phyloP scores from a whole-genome alignment of 2,329 filamentous ascomycete genomes.

The Exophiala viscosa region DNA sequence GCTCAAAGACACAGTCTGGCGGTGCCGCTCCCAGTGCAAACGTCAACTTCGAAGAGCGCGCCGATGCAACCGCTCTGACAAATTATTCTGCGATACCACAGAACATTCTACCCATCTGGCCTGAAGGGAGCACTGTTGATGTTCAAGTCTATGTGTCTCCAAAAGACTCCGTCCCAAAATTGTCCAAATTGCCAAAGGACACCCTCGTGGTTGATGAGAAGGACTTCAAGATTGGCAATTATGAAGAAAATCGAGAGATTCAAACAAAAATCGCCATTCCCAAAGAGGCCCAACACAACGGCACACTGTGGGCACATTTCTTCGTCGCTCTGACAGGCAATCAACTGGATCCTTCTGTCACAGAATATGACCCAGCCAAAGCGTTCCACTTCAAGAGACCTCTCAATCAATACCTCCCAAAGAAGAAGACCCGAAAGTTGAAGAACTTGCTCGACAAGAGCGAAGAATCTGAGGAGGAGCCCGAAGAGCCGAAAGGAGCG shows the following conservation, averaged over 20 bases:
- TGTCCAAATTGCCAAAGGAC: slow-evolving; percentile 63
- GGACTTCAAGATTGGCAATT: slow-evolving; percentile 74
- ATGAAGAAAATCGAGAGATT: slow-evolving; percentile 70
- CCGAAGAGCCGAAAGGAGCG: slow-evolving; percentile 59
- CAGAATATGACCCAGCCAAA: slow-evolving; percentile 67
- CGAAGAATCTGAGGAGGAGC: slow-evolving; percentile 39
- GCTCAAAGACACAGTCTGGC: slow-evolving; percentile 32
- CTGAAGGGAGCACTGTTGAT: slow-evolving; percentile 71
- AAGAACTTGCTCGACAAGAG: slow-evolving; percentile 69
- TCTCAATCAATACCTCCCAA: slow-evolving; percentile 82
- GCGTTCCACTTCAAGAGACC: slow-evolving; percentile 83
- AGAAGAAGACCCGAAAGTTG: slow-evolving; percentile 85
- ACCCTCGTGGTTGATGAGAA: slow-evolving; percentile 75
- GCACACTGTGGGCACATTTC: slow-evolving; percentile 92
- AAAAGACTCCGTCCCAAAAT: slow-evolving; percentile 63
- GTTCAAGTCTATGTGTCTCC: slow-evolving; percentile 80
- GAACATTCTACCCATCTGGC: slow-evolving; percentile 82
- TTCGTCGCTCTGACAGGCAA: slow-evolving; percentile 76
- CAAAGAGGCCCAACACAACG: slow-evolving; percentile 77
- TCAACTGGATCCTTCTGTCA: slow-evolving; percentile 68
- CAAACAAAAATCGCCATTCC: slow-evolving; percentile 77
- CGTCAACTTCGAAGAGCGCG: slow-evolving; percentile 63
- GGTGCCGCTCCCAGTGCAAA: slow-evolving; percentile 39
- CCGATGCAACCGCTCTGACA: slow-evolving; percentile 55
- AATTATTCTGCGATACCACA: slow-evolving; percentile 64